Evolutionary conservation across 805 yeast genomes (phyloP).

Genomic region (Kregervanrija delftensis): DNA sequence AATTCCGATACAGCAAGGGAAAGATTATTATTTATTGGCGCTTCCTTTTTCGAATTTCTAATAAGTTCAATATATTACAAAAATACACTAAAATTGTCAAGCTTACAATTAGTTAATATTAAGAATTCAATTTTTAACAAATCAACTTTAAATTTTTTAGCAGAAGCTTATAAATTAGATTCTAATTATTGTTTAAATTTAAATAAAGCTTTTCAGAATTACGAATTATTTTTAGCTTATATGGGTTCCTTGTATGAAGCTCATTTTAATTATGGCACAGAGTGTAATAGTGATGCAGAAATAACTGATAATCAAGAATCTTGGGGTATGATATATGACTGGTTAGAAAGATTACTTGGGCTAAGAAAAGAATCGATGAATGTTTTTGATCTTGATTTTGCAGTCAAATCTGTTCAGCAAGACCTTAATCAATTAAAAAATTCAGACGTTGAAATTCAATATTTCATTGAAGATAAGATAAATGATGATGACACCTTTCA

Average conservation of each 20-base stretch:
- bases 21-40: constrained; percentile 1
- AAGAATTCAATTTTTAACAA: constrained; percentile 1
- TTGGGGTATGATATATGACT: constrained; percentile 1
- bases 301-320: neutral
- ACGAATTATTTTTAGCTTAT: constrained; percentile 3
- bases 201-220: neutral
- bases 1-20: neutral
- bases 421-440: constrained; percentile 6
- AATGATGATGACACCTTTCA: neutral
- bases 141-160: neutral
- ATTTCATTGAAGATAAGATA: neutral
- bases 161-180: constrained; percentile 4
- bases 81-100: neutral
- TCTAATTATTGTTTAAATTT: constrained; percentile 4
- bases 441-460: neutral
- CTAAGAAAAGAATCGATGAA: neutral
- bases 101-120: neutral
- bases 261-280: neutral
- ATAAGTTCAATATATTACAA: neutral
- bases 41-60: constrained; percentile 2
- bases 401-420: constrained; percentile 6
- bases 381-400: neutral
- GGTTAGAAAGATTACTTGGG: constrained; percentile 4
- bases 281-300: neutral
- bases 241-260: constrained; percentile 4